A percentile compares a stretch with the other conserved stretches of the same genome.
These are phyloP conservation scores for Toxicodendron radicans DNA, from an alignment of 345 rosid genomes.

Conservation along the genomic window DNA sequence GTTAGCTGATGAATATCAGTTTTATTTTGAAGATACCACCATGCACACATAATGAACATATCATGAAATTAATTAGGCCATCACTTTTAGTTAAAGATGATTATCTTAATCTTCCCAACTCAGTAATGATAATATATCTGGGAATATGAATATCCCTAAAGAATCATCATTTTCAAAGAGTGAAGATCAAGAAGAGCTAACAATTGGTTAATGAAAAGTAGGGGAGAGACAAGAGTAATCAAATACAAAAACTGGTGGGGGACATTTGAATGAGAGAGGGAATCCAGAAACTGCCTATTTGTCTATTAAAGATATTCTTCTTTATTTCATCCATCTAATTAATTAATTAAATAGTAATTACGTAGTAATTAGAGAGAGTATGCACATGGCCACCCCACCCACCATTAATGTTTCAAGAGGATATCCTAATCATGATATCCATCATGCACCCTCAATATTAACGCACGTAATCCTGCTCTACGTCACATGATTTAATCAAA, in stretches of 20 bases:
- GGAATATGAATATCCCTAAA: too few relatives aligned
- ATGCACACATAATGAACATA: too few relatives aligned
- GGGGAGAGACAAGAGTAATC: background rate
- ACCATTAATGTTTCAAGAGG: background rate
- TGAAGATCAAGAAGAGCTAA: too few relatives aligned
- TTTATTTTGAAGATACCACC: too few relatives aligned
- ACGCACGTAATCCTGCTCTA: slow-evolving; percentile 10
- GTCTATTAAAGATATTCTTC: background rate
- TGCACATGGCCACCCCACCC: slow-evolving; percentile 23
- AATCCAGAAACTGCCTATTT: slow-evolving; percentile 4
- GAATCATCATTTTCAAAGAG: too few relatives aligned
- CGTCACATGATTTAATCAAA: background rate
- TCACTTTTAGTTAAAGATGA: too few relatives aligned
- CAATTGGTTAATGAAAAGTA: background rate
- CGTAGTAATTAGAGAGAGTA: background rate
- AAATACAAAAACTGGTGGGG: background rate
- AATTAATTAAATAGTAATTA: too few relatives aligned
- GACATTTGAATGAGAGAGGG: background rate
- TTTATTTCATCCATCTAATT: background rate
- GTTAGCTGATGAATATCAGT: too few relatives aligned
- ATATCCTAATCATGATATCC: slow-evolving; percentile 18
- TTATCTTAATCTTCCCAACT: too few relatives aligned
- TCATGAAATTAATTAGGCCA: too few relatives aligned
- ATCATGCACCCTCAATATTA: slow-evolving; percentile 10
- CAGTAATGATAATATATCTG: too few relatives aligned